Evolutionary conservation across 371 early-diverging fungal genomes (phyloP).

Genomic region (Rhizopus sp.): DNA sequence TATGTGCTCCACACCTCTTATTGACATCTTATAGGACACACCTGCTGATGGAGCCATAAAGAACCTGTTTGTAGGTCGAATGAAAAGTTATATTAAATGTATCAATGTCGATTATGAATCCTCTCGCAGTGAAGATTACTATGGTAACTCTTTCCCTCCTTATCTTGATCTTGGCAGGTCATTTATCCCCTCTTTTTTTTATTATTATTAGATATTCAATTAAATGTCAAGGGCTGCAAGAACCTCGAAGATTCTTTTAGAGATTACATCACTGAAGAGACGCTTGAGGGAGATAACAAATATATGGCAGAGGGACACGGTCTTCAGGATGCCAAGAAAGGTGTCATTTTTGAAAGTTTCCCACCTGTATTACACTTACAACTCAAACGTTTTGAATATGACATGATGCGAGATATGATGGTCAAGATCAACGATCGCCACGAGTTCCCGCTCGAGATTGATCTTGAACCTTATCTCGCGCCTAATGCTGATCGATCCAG

Average conservation of each 20-base stretch:
- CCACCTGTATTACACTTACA: conserved; percentile 98
- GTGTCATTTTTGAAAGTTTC: conserved; percentile 90
- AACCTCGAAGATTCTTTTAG: conserved; percentile 90
- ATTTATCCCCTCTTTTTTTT: not conserved
- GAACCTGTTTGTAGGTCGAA: conserved; percentile 88
- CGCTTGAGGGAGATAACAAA: conserved; percentile 94
- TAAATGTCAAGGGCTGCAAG: conserved; percentile 92
- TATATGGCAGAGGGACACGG: conserved; percentile 96
- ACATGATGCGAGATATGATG: conserved; percentile 86
- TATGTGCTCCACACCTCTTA: not conserved
- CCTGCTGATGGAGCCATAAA: conserved; percentile 89
- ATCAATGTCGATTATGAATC: conserved; percentile 92
- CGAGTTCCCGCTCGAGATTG: conserved; percentile 90
- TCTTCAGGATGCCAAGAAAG: conserved; percentile 95
- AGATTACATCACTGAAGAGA: conserved; percentile 87
- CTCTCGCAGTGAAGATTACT: conserved; percentile 75
- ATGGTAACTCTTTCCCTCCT: conserved; percentile 18
- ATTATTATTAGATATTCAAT: conserved; percentile 72
- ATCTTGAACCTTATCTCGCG: conserved; percentile 84
- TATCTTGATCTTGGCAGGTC: not conserved
- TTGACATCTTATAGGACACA: conserved; percentile 60
- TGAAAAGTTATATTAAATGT: conserved; percentile 94
- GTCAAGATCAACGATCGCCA: conserved; percentile 98
- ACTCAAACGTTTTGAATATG: conserved; percentile 97
- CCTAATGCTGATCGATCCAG: conserved; percentile 64